Percentiles rank a stretch among this genome's conserved stretches.
Evolutionary conservation across 306 rosid genomes (phyloP).

Genomic region (Cicer yamashitae): DNA sequence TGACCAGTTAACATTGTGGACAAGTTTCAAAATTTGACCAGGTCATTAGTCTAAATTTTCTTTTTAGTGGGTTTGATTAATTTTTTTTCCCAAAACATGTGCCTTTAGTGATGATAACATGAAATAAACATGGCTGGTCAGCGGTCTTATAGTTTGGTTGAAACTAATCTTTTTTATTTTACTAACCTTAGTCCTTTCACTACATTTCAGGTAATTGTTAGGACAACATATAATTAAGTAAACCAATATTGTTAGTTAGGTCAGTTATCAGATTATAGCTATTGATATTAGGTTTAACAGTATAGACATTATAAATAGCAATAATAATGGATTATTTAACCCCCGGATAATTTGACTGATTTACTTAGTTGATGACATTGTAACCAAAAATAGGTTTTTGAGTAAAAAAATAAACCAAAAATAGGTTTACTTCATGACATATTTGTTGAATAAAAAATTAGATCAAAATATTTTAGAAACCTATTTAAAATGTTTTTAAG

Average conservation of each 20-base stretch:
- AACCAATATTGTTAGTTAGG: conserved; percentile 3
- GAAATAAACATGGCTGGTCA: conserved; percentile 15
- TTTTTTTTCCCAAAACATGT: conserved; percentile 3
- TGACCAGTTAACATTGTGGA: conserved; percentile 18
- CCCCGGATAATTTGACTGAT: too few species aligned
- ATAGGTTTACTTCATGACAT: too few species aligned
- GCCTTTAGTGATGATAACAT: conserved; percentile 6
- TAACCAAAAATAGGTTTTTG: too few species aligned
- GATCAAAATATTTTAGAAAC: too few species aligned
- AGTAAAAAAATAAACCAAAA: too few species aligned
- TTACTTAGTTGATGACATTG: too few species aligned
- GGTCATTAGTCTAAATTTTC: conserved; percentile 11
- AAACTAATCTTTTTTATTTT: conserved; percentile 6
- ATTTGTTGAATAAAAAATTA: too few species aligned
- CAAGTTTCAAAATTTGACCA: not conserved
- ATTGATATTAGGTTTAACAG: not conserved
- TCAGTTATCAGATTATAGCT: conserved; percentile 12
- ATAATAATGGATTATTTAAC: too few species aligned
- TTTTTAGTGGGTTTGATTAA: not conserved
- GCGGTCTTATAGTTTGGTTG: conserved; percentile 11
- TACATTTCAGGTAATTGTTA: conserved; percentile 23
- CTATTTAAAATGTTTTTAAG: too few species aligned
- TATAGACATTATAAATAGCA: too few species aligned
- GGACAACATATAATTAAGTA: not conserved
- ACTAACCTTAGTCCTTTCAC: conserved; percentile 19